phyloP scores from a whole-genome alignment of 148 eudicot genomes.

The Chenopodium quinoa region DNA sequence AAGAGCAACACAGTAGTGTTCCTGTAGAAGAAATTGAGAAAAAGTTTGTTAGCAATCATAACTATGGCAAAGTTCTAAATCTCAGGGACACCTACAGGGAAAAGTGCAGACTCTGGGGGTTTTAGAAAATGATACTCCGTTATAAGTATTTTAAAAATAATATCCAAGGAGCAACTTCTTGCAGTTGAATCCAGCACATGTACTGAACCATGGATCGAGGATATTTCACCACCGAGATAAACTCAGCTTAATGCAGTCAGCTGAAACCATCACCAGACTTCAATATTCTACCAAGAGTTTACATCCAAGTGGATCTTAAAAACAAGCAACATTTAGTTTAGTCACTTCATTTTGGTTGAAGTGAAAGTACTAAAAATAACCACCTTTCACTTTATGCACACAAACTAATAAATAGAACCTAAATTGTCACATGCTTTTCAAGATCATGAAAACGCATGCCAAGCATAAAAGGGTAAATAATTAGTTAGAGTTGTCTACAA shows the following conservation, averaged over 20 bases:
- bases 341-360: neutral
- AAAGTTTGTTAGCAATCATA: neutral
- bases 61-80: neutral
- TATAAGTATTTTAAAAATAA: neutral
- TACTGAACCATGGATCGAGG: neutral
- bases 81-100: neutral
- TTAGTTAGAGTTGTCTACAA: neutral
- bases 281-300: neutral
- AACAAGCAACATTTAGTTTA: neutral
- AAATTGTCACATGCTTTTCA: neutral
- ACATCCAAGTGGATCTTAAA: neutral
- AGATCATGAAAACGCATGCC: neutral
- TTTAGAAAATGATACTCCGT: neutral
- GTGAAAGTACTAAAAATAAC: neutral
- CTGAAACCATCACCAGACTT: neutral
- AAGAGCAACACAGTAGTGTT: constrained; percentile 85
- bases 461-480: neutral
- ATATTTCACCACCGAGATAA: neutral
- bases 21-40: constrained; percentile 42
- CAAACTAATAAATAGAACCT: neutral
- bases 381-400: neutral
- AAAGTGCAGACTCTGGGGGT: neutral
- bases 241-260: neutral
- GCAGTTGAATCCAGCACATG: neutral
- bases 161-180: neutral